Conservation (phyloP, 2,329 filamentous ascomycete species). For the Hypoxylon sp. region DNA sequence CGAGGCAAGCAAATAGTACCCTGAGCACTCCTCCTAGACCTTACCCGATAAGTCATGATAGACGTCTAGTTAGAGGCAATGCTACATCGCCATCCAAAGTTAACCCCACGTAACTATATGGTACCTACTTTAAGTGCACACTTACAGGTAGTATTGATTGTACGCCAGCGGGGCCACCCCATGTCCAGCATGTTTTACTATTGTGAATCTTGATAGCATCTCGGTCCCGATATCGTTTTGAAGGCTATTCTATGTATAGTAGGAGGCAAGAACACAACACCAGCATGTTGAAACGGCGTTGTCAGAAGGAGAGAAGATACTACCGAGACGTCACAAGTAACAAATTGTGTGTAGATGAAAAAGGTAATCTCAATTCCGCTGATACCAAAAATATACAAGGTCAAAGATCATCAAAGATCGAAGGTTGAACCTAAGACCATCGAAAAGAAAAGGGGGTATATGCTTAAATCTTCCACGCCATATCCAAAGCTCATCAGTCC, state of each 20-base stretch:
- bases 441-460: slow-evolving; percentile 48
- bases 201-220: slow-evolving; percentile 32
- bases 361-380: slow-evolving; percentile 33
- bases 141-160: slow-evolving; percentile 21
- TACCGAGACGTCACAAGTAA: slow-evolving; percentile 8
- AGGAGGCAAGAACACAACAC: slow-evolving; percentile 1
- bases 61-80: slow-evolving; percentile 32
- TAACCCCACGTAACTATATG: slow-evolving; percentile 33
- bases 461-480: slow-evolving; percentile 45
- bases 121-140: slow-evolving; percentile 28
- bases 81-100: slow-evolving; percentile 28
- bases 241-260: slow-evolving; percentile 13
- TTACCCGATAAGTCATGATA: slow-evolving; percentile 34
- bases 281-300: slow-evolving; percentile 8
- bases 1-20: slow-evolving; percentile 20
- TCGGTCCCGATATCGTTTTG: slow-evolving; percentile 35
- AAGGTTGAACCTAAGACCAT: slow-evolving; percentile 44
- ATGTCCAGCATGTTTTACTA: slow-evolving; percentile 33
- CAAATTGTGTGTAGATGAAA: slow-evolving; percentile 23
- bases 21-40: slow-evolving; percentile 19
- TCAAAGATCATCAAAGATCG: slow-evolving; percentile 37
- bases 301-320: background rate
- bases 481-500: slow-evolving; percentile 38
- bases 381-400: slow-evolving; percentile 48
- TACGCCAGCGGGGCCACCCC: slow-evolving; percentile 27